Evolutionary conservation across 116 monocot genomes (phyloP).

Genomic region (Papilionanthe hybrid): DNA sequence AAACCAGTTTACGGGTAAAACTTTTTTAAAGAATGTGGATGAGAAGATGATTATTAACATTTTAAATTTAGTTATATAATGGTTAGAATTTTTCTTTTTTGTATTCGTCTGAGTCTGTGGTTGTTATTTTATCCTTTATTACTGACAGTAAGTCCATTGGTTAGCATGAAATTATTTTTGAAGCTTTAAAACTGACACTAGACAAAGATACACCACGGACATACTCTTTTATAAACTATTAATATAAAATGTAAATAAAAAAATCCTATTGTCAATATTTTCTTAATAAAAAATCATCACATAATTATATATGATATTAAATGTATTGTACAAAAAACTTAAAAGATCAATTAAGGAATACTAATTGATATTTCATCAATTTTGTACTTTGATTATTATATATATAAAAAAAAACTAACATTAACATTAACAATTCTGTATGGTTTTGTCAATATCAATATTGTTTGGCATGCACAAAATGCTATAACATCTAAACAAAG

Average conservation of each 20-base stretch:
- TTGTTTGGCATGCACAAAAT: background rate
- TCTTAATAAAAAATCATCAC: background rate
- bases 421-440: background rate
- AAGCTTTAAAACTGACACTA: background rate
- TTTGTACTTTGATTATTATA: too few species aligned
- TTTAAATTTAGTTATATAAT: background rate
- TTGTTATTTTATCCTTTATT: background rate
- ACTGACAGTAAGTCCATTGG: background rate
- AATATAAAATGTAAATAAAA: background rate
- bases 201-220: background rate
- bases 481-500: too few species aligned
- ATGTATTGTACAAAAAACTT: background rate
- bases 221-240: background rate
- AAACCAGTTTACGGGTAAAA: conserved; percentile 83
- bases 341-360: background rate
- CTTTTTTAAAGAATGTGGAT: background rate
- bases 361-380: too few species aligned
- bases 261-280: background rate
- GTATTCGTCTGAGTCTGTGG: background rate
- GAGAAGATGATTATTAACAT: background rate
- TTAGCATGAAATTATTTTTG: background rate
- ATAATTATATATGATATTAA: background rate
- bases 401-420: background rate
- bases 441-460: background rate
- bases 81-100: background rate